Conservation (phyloP, 257 asterid genomes). For the Paraleonurus japonicus region DNA sequence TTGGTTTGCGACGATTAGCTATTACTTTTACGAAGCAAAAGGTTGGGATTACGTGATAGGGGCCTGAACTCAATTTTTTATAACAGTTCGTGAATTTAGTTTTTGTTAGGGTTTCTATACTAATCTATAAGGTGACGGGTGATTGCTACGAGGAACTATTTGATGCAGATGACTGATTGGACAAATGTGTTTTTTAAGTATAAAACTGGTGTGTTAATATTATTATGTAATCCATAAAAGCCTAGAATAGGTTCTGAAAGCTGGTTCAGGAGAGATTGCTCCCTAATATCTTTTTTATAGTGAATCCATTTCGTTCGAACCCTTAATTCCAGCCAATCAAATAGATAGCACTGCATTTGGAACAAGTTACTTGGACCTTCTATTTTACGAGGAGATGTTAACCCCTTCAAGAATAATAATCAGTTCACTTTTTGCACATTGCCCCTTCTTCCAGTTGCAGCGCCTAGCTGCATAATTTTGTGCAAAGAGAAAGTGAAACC, state of each 20-base stretch:
- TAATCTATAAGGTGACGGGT: neutral
- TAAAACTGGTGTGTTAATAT: neutral
- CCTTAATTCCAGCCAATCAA: neutral
- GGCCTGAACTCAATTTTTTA: neutral
- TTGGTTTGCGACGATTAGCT: neutral
- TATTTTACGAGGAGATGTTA: neutral
- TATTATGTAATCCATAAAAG: neutral
- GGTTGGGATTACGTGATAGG: neutral
- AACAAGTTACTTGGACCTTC: neutral
- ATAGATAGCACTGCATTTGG: neutral
- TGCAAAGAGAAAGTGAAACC: constrained; percentile 13
- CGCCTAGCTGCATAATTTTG: constrained; percentile 11
- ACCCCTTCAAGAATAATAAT: neutral
- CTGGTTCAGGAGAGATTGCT: neutral
- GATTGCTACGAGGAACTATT: neutral
- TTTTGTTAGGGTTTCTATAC: neutral
- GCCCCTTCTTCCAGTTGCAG: neutral
- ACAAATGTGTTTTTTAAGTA: neutral
- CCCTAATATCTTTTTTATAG: neutral
- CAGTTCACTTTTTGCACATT: neutral
- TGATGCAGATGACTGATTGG: neutral
- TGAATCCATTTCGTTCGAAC: neutral
- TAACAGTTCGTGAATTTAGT: neutral
- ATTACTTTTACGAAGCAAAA: neutral
- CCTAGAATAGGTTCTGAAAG: neutral